phyloP scores from a whole-genome alignment of 352 stramenopile species.

The Globisporangium nunn region DNA sequence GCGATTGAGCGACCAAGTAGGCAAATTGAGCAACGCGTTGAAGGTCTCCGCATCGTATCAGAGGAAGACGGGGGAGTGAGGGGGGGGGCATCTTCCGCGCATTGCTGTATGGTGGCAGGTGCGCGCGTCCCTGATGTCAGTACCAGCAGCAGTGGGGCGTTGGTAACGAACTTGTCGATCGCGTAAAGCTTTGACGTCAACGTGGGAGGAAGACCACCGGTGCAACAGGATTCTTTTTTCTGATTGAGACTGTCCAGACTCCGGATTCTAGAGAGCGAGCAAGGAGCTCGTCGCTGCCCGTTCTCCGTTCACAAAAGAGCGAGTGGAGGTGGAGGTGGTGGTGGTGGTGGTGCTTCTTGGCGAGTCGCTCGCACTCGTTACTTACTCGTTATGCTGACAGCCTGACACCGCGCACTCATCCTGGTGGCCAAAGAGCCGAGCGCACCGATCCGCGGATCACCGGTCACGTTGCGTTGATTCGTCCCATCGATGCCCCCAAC shows the following conservation, averaged over 20 bases:
- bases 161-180: neutral
- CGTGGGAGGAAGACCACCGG: too few relatives aligned
- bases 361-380: neutral
- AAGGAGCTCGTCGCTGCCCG: neutral
- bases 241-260: neutral
- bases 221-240: neutral
- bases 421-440: neutral
- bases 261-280: too few relatives aligned
- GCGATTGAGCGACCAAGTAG: neutral
- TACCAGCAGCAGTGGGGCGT: too few relatives aligned
- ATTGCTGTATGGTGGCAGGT: neutral
- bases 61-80: too few relatives aligned
- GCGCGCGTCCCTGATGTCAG: too few relatives aligned
- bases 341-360: neutral
- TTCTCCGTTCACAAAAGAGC: neutral
- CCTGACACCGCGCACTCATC: neutral
- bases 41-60: neutral
- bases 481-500: too few relatives aligned
- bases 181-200: neutral
- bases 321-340: too few relatives aligned
- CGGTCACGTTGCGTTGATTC: too few relatives aligned
- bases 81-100: neutral
- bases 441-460: neutral
- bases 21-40: neutral
- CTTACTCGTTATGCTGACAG: neutral